Evolutionary conservation across 495 filamentous ascomycete species (phyloP).

Genomic region (Pyronema domesticum): DNA sequence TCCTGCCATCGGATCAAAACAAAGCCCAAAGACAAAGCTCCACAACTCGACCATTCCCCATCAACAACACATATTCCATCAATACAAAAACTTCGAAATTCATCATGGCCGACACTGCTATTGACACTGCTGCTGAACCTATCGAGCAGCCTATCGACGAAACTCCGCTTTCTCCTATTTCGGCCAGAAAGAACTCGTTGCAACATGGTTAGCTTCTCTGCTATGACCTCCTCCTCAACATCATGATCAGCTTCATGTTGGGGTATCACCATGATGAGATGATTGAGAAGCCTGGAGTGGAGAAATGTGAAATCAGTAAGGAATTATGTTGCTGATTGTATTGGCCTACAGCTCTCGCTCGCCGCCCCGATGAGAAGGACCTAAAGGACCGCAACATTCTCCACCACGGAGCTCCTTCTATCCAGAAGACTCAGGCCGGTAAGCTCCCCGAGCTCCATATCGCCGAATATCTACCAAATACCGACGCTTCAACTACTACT

Average conservation of each 20-base stretch:
- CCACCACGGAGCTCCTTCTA: slow-evolving; percentile 17
- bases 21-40: not conserved
- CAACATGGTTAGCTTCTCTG: not conserved
- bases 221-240: not conserved
- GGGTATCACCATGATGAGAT: too few species aligned
- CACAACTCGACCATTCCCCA: not conserved
- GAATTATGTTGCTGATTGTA: too few species aligned
- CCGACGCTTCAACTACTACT: too few species aligned
- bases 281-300: too few species aligned
- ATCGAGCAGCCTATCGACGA: slow-evolving; percentile 8
- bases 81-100: not conserved
- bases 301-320: too few species aligned
- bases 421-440: slow-evolving; percentile 20
- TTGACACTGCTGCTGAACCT: not conserved
- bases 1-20: too few species aligned
- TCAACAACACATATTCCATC: not conserved
- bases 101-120: too few species aligned
- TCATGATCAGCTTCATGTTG: too few species aligned
- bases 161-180: slow-evolving; percentile 19
- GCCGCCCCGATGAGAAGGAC: slow-evolving; percentile 21
- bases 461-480: not conserved
- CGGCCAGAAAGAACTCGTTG: slow-evolving; percentile 19
- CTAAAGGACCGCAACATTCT: slow-evolving; percentile 22
- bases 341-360: slow-evolving; percentile 12
- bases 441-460: not conserved